Conservation (phyloP, 148 eudicot species). For the Cornus controversa region DNA sequence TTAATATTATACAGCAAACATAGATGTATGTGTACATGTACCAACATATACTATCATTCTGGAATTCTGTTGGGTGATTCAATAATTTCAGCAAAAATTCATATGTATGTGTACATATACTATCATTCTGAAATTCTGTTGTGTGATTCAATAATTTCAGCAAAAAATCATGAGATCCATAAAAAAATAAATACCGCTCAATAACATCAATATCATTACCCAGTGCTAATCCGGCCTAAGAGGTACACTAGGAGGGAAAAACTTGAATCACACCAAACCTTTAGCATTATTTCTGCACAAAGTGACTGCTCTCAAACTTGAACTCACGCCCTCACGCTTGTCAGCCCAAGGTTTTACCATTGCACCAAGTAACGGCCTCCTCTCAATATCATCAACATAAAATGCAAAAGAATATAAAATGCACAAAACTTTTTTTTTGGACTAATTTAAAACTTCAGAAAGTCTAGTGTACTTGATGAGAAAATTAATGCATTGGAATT, state of each 20-base stretch:
- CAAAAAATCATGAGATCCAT: neutral
- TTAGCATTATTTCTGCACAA: too few relatives aligned
- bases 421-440: neutral
- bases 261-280: too few relatives aligned
- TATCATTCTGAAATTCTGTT: neutral
- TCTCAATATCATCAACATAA: neutral
- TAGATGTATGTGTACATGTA: too few relatives aligned
- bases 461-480: too few relatives aligned
- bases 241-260: too few relatives aligned
- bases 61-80: neutral
- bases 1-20: too few relatives aligned
- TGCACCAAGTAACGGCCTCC: neutral
- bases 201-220: neutral
- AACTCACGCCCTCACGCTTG: too few relatives aligned
- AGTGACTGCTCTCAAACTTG: too few relatives aligned
- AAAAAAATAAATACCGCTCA: neutral
- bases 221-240: too few relatives aligned
- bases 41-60: neutral
- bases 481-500: neutral
- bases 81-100: neutral
- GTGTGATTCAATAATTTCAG: neutral
- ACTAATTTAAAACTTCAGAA: conserved; percentile 4
- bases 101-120: too few relatives aligned
- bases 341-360: too few relatives aligned
- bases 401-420: neutral